Base-by-base conservation (phyloP, 192 early-diverging fungal genomes). In the Backusella westeae region DNA sequence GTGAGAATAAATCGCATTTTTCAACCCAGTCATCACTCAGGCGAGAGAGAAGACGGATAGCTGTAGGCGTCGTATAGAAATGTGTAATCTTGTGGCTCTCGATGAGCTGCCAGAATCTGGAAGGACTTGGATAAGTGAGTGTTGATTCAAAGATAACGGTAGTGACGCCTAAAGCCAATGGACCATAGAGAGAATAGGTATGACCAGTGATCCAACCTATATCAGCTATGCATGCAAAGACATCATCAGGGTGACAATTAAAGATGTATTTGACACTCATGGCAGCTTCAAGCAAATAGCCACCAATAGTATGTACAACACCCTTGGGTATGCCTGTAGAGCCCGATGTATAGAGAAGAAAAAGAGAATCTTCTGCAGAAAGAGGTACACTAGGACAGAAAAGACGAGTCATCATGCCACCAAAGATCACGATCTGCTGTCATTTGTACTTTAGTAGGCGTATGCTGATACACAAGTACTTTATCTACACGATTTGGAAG, bases 61-160 rank as follows among this genome's bases (percentile, higher is more conserved):
- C 96, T 26, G 97, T 99, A 42, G 97, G 97, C 1, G 97, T 96
- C 32, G 96, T 99, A 89, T 99, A 99, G 79, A 99, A 96, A 81
- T 97, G 95, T 32, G 96, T 97, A 82, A 99, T 85, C 84, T 93
- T 93, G 89, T 96, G 94, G 67, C 94, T 91, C 77, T 93, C 92
- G 26, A 97, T 89, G 26, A 93, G 83, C 78, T 92, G 86, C 94
- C 94, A 94, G 87, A 90, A 94, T 34, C 93, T 88, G 66, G 88
- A 87, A 29, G 92, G 89, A 56, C 91, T 92, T 44, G 96, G 97
- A 83, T 96, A 97, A 41, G 96, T 96, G 35, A 96, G 96, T 23
- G 96, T 93, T 12, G 90, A 91, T 88, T 99, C 97, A 83, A 97
- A 97, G 68, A 99, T 78, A 63, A 99, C 91, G 69, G 95, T 97